A percentile compares a stretch with the other conserved stretches of the same genome.
phyloP scores from a whole-genome alignment of 164 flowering plant genomes.

The Nelumbo lutea region DNA sequence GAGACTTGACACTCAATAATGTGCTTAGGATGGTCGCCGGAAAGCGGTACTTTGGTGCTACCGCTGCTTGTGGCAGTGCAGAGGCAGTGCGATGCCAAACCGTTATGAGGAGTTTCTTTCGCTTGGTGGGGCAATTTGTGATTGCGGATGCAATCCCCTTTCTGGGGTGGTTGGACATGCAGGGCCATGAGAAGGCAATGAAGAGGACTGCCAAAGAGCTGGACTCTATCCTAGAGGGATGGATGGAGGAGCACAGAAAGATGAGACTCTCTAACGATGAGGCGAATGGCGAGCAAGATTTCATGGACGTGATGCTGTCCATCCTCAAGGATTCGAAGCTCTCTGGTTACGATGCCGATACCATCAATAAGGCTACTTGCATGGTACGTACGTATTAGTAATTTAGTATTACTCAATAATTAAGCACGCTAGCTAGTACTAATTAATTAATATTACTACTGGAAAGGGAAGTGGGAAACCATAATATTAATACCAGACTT shows the following conservation, averaged over 20 bases:
- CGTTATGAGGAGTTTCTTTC: constrained; percentile 11
- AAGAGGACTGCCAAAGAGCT: constrained; percentile 12
- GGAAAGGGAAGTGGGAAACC: too few relatives aligned
- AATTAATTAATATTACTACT: too few relatives aligned
- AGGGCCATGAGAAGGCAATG: constrained; percentile 22
- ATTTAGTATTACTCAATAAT: too few relatives aligned
- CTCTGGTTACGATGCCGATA: constrained; percentile 3
- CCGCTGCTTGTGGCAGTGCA: background rate
- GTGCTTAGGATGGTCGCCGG: constrained; percentile 20
- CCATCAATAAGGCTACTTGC: constrained; percentile 11
- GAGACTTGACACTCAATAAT: constrained; percentile 14
- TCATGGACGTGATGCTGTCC: constrained; percentile 26
- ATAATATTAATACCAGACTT: too few relatives aligned
- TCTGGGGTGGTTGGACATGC: constrained; percentile 20
- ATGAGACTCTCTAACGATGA: background rate
- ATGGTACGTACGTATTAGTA: constrained; percentile 2
- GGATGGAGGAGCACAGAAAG: constrained; percentile 16
- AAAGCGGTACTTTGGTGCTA: constrained; percentile 11
- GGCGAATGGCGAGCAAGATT: constrained; percentile 14
- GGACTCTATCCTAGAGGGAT: constrained; percentile 7
- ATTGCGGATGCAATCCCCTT: constrained; percentile 21
- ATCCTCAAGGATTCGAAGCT: constrained; percentile 7
- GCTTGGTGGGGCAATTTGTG: constrained; percentile 11
- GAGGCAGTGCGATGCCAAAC: constrained; percentile 8
- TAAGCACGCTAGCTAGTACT: too few relatives aligned